Base-by-base conservation (phyloP, 345 rosid genomes). In the Sonneratia caseolaris region DNA sequence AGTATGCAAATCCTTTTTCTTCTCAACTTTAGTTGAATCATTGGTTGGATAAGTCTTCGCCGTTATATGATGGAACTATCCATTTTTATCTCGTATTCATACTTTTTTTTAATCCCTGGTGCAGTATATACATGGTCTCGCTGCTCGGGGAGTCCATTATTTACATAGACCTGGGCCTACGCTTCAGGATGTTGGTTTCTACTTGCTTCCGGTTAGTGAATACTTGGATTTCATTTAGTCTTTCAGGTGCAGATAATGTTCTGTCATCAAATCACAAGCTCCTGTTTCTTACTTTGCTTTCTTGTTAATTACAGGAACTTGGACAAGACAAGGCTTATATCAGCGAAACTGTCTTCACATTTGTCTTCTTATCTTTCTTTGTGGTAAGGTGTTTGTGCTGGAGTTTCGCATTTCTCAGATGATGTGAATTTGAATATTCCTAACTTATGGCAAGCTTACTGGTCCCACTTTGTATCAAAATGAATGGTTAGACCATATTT, bases 121-220 rank as follows among this genome's bases (percentile, higher is more conserved):
- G 75, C 97, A 92, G 99, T 95, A 95, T 72, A 4, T 49, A 47
- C 48, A 62, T 62, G 66, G 66, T 35, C 38, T 62, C 12, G 66
- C 99, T 78, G 99, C 98, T 24, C 80, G 88, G 57, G 99, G 99
- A 81, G 93, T 95, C 74, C 99, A 92, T 81, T 95, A 92, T 81
- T 67, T 95, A 68, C 99, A 95, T 74, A 83, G 84, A 70, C 92
- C 99, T 0, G 99, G 98, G 16, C 97, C 96, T 14, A 81, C 78
- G 2, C 91, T 95, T 64, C 94, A 89, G 80, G 99, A 95, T 80
- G 85, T 81, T 73, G 99, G 99, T 2, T 95, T 95, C 88, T 74
- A 84, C 69, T 68, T 95, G 55, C 94, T 95, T 77, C 97, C 99
- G 81, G 99, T 95, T 64, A 65, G 96, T 82, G 57, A 71, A 5